These are phyloP conservation scores for Hevea brasiliensis DNA, from an alignment of 345 rosid genomes.

Conservation along the genomic window DNA sequence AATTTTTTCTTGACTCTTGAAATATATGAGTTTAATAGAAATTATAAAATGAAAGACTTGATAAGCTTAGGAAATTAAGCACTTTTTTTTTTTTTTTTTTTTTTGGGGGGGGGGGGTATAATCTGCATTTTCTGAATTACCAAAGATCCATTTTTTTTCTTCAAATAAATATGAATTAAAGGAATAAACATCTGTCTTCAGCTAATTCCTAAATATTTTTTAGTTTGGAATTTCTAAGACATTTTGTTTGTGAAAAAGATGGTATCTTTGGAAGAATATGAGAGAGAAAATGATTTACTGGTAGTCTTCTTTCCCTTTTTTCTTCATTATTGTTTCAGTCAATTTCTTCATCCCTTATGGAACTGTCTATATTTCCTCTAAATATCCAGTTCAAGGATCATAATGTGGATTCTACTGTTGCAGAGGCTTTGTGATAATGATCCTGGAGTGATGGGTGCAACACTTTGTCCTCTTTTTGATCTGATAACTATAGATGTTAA, in stretches of 20 bases:
- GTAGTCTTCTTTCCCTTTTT: not conserved
- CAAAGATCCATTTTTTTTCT: not conserved
- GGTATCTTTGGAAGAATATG: not conserved
- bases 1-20: not conserved
- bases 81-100: no score
- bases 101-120: not conserved
- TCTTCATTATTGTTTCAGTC: not conserved
- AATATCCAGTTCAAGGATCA: not conserved
- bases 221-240: not conserved
- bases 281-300: not conserved
- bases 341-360: not conserved
- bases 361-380: not conserved
- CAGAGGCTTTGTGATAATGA: constrained; percentile 90
- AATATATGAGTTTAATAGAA: not conserved
- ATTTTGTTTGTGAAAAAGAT: no score
- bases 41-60: not conserved
- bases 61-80: no score
- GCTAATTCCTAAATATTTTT: no score
- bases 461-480: constrained; percentile 92
- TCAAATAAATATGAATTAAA: not conserved
- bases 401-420: constrained; percentile 21
- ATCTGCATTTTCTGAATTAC: not conserved
- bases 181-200: not conserved
- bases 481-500: constrained; percentile 65
- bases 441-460: constrained; percentile 99